phyloP scores from a whole-genome alignment of 2,329 filamentous ascomycete genomes.

The Fusarium goolgardi region DNA sequence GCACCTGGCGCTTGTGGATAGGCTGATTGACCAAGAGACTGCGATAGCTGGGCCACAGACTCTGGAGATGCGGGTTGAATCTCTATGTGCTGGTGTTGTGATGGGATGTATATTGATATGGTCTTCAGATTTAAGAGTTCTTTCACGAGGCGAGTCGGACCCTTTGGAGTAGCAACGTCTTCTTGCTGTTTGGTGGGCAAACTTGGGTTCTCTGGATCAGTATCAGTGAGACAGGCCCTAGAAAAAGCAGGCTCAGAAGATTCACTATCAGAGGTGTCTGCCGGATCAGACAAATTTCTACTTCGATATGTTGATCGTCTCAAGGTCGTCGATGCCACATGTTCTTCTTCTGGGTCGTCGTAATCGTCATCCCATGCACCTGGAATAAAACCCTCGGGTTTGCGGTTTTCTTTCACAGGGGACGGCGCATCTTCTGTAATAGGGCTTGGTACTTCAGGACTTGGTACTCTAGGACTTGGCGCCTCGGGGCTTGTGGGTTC shows the following conservation, averaged over 20 bases:
- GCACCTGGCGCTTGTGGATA: slow-evolving; percentile 69
- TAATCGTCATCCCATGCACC: slow-evolving; percentile 63
- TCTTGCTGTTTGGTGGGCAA: slow-evolving; percentile 48
- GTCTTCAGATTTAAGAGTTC: slow-evolving; percentile 63
- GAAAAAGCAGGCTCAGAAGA: slow-evolving; percentile 48
- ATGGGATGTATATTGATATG: slow-evolving; percentile 67
- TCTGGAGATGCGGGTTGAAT: slow-evolving; percentile 49
- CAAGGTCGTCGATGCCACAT: slow-evolving; percentile 19
- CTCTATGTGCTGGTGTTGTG: slow-evolving; percentile 59
- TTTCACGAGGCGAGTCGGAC: slow-evolving; percentile 66
- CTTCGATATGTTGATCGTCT: slow-evolving; percentile 20
- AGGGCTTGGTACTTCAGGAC: slow-evolving; percentile 10
- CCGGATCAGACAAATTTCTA: slow-evolving; percentile 11
- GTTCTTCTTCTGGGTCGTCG: slow-evolving; percentile 31
- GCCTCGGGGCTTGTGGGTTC: slow-evolving; percentile 1
- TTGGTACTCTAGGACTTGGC: not conserved
- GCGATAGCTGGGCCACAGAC: slow-evolving; percentile 46
- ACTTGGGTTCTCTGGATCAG: slow-evolving; percentile 24
- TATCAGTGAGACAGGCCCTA: slow-evolving; percentile 39
- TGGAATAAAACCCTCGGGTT: slow-evolving; percentile 56
- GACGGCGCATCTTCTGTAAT: not conserved
- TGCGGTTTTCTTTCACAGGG: slow-evolving; percentile 9
- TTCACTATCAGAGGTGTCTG: slow-evolving; percentile 40
- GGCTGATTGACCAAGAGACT: slow-evolving; percentile 54
- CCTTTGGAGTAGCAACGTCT: slow-evolving; percentile 62